phyloP scores from a whole-genome alignment of 2,329 filamentous ascomycete species.

The Aspergillus quadrilineatus region DNA sequence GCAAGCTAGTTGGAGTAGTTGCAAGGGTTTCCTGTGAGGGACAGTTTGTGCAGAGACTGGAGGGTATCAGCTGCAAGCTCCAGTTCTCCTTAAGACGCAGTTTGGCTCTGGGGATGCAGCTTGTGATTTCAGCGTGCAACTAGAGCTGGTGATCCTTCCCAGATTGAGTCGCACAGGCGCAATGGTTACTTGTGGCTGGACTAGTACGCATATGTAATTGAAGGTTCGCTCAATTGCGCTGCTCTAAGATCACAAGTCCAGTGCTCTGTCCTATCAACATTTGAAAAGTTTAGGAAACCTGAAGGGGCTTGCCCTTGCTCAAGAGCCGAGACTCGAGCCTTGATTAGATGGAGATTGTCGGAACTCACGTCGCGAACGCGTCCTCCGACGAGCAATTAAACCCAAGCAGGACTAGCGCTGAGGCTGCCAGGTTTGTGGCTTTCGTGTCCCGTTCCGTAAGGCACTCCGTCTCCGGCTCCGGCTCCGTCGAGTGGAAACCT shows the following conservation, averaged over 20 bases:
- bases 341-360: too few relatives aligned
- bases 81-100: not conserved
- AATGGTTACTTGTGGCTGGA: not conserved
- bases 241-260: not conserved
- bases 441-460: constrained; percentile 1
- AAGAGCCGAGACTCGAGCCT: too few relatives aligned
- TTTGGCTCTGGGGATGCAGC: not conserved
- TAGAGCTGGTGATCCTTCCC: not conserved
- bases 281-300: too few relatives aligned
- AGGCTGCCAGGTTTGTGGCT: constrained; percentile 5
- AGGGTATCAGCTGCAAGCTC: not conserved
- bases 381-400: not conserved
- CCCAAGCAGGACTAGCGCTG: constrained; percentile 2
- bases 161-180: not conserved
- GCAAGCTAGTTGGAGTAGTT: not conserved
- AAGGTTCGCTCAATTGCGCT: not conserved
- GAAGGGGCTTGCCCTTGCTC: constrained; percentile 1
- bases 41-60: not conserved
- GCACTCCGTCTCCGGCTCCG: not conserved
- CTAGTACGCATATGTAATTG: not conserved
- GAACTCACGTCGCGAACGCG: constrained; percentile 1
- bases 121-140: not conserved
- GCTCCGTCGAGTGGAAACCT: not conserved
- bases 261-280: too few relatives aligned
- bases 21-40: constrained; percentile 5